Percentiles rank a stretch among this genome's conserved stretches.
These are phyloP conservation scores for Aspergillus ellipticus DNA, from an alignment of 495 filamentous ascomycete genomes.

Conservation along the genomic window DNA sequence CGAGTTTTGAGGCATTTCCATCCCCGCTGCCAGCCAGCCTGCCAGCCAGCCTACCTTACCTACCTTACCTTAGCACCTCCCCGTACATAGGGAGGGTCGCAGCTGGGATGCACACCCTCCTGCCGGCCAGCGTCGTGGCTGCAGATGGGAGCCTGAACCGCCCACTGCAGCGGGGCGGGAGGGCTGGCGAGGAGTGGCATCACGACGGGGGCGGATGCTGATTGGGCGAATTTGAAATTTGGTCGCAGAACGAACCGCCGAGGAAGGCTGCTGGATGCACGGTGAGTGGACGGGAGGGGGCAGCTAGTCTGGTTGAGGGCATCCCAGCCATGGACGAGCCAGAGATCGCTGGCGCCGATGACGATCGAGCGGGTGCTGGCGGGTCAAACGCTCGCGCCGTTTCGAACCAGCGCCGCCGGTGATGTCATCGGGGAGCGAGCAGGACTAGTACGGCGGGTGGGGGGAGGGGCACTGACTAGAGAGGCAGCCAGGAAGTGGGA, in stretches of 20 bases:
- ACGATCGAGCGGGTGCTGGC: slow-evolving; percentile 29
- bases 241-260: slow-evolving; percentile 4
- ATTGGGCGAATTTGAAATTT: background rate
- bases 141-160: slow-evolving; percentile 3
- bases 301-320: slow-evolving; percentile 3
- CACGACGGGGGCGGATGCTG: background rate
- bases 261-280: slow-evolving; percentile 13
- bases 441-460: too few species aligned
- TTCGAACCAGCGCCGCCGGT: slow-evolving; percentile 17
- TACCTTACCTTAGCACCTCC: too few species aligned
- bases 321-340: slow-evolving; percentile 26
- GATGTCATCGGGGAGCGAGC: slow-evolving; percentile 33
- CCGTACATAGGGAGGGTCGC: too few species aligned
- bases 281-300: slow-evolving; percentile 27
- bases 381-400: slow-evolving; percentile 34
- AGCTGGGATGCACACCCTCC: too few species aligned
- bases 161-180: slow-evolving; percentile 4
- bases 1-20: background rate
- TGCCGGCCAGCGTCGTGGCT: background rate
- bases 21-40: background rate
- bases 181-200: background rate
- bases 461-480: too few species aligned
- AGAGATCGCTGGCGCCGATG: slow-evolving; percentile 41
- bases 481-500: too few species aligned
- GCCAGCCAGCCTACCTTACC: too few species aligned